Evolutionary conservation across 805 yeast species (phyloP).

Genomic region (Saturnispora mendoncae): DNA sequence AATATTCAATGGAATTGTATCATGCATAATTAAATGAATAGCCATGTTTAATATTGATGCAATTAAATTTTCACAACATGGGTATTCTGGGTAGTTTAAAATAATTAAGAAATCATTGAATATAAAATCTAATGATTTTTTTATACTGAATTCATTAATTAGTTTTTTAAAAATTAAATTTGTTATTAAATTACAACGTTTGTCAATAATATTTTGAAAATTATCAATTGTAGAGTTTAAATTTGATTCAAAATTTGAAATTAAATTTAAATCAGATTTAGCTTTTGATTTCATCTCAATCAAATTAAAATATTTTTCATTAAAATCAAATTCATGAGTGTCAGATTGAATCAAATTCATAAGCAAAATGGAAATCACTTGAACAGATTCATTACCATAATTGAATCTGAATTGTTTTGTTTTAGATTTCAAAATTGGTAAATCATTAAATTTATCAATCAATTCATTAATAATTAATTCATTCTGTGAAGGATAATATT

Average conservation of each 20-base stretch:
- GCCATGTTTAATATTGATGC: slow-evolving; percentile 37
- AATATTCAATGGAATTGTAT: slow-evolving; percentile 29
- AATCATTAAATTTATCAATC: slow-evolving; percentile 38
- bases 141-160: slow-evolving; percentile 21
- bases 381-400: slow-evolving; percentile 38
- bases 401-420: slow-evolving; percentile 37
- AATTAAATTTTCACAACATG: slow-evolving; percentile 47
- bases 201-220: not conserved
- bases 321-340: not conserved
- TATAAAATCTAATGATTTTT: slow-evolving; percentile 41
- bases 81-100: slow-evolving; percentile 50
- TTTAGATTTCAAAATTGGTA: slow-evolving; percentile 37
- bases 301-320: slow-evolving; percentile 8
- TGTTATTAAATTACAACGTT: slow-evolving; percentile 11
- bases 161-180: slow-evolving; percentile 25
- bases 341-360: slow-evolving; percentile 16
- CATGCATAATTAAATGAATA: slow-evolving; percentile 23
- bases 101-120: slow-evolving; percentile 48
- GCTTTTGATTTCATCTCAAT: slow-evolving; percentile 3
- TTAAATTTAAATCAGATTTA: slow-evolving; percentile 11
- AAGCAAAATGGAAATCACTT: slow-evolving; percentile 19
- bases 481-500: slow-evolving; percentile 41
- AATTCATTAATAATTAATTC: slow-evolving; percentile 54
- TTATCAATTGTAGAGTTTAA: not conserved
- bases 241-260: slow-evolving; percentile 3